Conservation (phyloP, 257 asterid genomes). For the Scutellaria minor region DNA sequence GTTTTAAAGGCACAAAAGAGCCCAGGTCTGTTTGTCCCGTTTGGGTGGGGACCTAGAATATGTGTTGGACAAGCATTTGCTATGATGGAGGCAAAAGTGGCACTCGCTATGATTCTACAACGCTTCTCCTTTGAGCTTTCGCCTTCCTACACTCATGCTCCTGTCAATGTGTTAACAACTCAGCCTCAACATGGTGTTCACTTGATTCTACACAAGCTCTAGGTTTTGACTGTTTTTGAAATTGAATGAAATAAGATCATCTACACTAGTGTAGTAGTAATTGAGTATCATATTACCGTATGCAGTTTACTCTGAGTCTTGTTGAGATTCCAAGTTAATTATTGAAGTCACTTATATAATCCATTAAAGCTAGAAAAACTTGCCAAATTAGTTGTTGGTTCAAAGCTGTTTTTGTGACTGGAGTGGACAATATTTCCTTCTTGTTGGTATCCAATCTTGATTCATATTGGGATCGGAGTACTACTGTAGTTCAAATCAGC, state of each 20-base stretch:
- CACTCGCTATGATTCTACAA: constrained; percentile 41
- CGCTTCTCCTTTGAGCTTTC: constrained; percentile 45
- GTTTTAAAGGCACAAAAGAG: constrained; percentile 39
- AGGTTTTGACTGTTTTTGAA: not conserved
- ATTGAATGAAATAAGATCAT: not conserved
- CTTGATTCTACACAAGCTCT: constrained; percentile 17
- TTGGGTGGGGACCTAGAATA: constrained; percentile 48
- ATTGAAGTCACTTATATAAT: no score
- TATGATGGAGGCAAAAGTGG: constrained; percentile 44
- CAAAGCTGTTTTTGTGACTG: no score
- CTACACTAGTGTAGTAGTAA: not conserved
- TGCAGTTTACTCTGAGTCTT: no score
- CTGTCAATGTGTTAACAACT: not conserved
- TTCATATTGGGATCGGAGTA: no score
- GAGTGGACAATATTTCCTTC: no score
- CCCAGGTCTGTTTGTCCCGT: constrained; percentile 35
- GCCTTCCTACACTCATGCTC: constrained; percentile 45
- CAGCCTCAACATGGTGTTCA: constrained; percentile 51
- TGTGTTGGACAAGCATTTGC: constrained; percentile 47
- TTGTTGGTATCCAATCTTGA: no score
- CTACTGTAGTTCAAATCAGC: no score
- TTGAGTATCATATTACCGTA: no score
- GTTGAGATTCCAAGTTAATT: no score
- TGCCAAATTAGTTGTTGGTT: no score
- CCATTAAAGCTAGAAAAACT: no score